These are phyloP conservation scores for Aspergillus fumigatus DNA, from an alignment of 2,329 filamentous ascomycete genomes.

Conservation along the genomic window DNA sequence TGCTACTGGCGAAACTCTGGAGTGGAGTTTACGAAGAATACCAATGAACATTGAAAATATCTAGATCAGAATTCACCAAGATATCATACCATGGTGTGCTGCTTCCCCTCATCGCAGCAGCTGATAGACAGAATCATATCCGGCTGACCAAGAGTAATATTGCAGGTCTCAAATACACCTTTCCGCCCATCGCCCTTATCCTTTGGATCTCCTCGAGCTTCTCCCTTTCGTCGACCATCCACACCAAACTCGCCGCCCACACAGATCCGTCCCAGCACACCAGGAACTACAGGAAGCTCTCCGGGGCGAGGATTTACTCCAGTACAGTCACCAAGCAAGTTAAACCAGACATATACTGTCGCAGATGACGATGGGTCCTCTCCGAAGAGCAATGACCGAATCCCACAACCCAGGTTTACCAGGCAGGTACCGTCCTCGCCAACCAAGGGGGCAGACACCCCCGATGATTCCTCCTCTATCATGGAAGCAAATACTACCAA, in stretches of 20 bases:
- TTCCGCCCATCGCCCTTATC: constrained; percentile 70
- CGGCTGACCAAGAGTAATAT: not conserved
- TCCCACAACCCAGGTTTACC: constrained; percentile 31
- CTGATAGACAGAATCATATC: not conserved
- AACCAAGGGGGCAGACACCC: constrained; percentile 30
- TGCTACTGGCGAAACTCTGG: not conserved
- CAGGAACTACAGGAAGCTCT: constrained; percentile 48
- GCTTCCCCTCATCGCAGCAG: not conserved
- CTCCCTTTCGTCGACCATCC: constrained; percentile 64
- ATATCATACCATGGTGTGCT: constrained; percentile 18
- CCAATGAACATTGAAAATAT: not conserved
- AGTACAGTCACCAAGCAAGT: constrained; percentile 43
- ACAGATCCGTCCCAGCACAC: constrained; percentile 45
- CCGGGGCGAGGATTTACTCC: constrained; percentile 40
- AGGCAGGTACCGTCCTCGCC: constrained; percentile 38
- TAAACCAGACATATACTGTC: constrained; percentile 44
- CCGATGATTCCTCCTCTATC: constrained; percentile 26
- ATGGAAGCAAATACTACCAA: constrained; percentile 21
- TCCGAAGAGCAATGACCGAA: constrained; percentile 23
- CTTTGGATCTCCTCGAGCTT: constrained; percentile 65
- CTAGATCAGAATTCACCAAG: not conserved
- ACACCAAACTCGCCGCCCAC: constrained; percentile 59
- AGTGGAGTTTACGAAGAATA: not conserved
- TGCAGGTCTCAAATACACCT: constrained; percentile 49
- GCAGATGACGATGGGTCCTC: constrained; percentile 36